Base-by-base conservation (phyloP, 2,329 filamentous ascomycete genomes). In the Bimuria novae-zelandiae region DNA sequence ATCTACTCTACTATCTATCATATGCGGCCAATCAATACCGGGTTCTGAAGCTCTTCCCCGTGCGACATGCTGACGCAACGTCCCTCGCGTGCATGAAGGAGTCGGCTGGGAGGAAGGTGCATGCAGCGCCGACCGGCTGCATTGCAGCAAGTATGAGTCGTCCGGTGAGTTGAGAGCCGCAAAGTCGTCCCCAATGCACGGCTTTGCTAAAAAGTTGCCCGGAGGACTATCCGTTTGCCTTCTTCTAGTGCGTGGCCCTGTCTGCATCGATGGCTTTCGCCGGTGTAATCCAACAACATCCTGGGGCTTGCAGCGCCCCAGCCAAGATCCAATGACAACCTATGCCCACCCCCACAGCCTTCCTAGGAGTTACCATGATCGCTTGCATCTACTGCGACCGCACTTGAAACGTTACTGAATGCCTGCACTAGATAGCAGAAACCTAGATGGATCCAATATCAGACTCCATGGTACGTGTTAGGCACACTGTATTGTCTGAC, bases 261-360 rank as follows among this genome's bases (percentile, higher is more conserved):
- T 23, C 29, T 25, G 47, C 25, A 29, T 45, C 19, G 25, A 29
- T 47, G 53, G 55, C 49, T 57, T 12, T 25, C 7, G 16, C 59
- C 59, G 59, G 59, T 61, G 11, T 23, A n/a, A 44, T 19, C 55
- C 42, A 57, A 48, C 42, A 37, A 22, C 41, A 42, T 45, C 48
- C n/a, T 49, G 41, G 32, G 59, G 59, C 56, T 49, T 54, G 42
- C 49, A 43, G 37, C 27, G 43, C 47, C 43, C 49, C 51, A 27
- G 17, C 36, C 17, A 16, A 39, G 36, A 23, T 29, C 55, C 49
- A 60, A 59, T 51, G 22, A 49, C n/a, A n/a, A 19, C 32, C 23
- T 36, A 19, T 36, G 7, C 30, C 33, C n/a, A 25, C 44, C 32
- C n/a, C 16, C 22, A n/a, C 16, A 10, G 14, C 7, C 33, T 2